phyloP scores from a whole-genome alignment of 176 grass and related monocot genomes.

The Cocos nucifera region DNA sequence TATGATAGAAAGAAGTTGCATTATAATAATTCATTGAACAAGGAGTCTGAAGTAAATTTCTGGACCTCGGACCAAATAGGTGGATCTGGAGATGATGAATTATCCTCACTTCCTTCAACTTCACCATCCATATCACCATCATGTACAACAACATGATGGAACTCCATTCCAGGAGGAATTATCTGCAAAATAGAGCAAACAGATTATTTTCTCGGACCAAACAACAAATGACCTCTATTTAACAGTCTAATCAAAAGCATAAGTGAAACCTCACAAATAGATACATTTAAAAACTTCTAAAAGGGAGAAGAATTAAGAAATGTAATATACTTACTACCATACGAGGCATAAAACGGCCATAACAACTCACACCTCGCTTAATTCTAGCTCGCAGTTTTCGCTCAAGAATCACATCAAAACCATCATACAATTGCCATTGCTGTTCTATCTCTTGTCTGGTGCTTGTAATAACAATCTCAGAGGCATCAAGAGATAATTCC shows the following conservation, averaged over 20 bases:
- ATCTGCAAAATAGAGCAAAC: not conserved
- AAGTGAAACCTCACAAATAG: no score
- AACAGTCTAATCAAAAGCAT: no score
- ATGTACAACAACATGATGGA: conserved; percentile 4
- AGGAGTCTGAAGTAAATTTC: not conserved
- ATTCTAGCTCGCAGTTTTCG: not conserved
- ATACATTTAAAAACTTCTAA: no score
- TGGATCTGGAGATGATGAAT: conserved; percentile 1
- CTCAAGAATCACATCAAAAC: conserved; percentile 12
- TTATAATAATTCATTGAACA: no score
- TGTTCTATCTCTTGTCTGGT: conserved; percentile 11
- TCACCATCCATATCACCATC: conserved; percentile 4
- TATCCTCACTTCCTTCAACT: conserved; percentile 4
- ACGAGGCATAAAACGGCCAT: conserved; percentile 10
- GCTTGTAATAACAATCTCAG: conserved; percentile 11
- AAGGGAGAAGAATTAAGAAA: no score
- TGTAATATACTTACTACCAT: conserved; percentile 7
- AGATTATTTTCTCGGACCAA: no score
- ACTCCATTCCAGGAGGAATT: conserved; percentile 18
- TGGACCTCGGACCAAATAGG: conserved; percentile 13
- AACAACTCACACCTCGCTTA: conserved; percentile 4
- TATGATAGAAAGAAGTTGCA: no score
- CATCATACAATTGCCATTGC: conserved; percentile 15
- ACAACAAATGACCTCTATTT: no score
- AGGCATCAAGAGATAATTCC: conserved; percentile 4